Percentiles rank a stretch among this genome's conserved stretches.
Conservation (phyloP, 225 moss, liverwort and hornwort species). For the Bryum argenteum region DNA sequence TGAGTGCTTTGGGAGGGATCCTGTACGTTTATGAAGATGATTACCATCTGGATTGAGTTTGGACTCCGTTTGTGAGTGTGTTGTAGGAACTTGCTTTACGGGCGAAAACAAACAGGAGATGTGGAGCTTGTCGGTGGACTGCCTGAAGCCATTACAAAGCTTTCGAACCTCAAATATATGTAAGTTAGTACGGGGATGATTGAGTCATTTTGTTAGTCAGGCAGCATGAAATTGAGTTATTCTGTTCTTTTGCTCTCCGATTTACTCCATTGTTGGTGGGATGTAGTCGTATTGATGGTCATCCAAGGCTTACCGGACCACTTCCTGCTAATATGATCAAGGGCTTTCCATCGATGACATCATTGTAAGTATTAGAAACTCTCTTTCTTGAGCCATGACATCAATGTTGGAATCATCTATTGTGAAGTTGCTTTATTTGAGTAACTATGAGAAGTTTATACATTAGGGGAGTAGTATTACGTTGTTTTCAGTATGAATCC, state of each 20-base stretch:
- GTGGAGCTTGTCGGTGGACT: conserved; percentile 37
- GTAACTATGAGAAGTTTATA: no score
- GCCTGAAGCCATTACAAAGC: conserved; percentile 21
- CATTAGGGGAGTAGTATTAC: no score
- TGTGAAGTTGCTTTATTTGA: neutral
- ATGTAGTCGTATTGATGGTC: conserved; percentile 19
- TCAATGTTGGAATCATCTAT: neutral
- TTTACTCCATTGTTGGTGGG: no score
- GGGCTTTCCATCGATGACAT: conserved; percentile 19
- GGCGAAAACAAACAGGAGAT: neutral
- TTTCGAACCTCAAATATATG: conserved; percentile 27
- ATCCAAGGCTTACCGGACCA: conserved; percentile 16
- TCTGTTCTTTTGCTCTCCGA: no score
- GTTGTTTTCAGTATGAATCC: no score
- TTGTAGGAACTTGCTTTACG: conserved; percentile 6
- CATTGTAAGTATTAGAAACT: conserved; percentile 3
- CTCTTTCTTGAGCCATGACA: neutral
- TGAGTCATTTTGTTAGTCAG: neutral
- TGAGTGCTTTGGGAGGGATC: no score
- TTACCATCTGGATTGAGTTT: neutral
- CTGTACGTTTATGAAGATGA: neutral
- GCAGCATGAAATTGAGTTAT: no score
- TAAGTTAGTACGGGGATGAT: conserved; percentile 1
- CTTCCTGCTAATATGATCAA: conserved; percentile 22
- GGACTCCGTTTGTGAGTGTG: neutral